These are phyloP conservation scores for Clonostachys rhizophaga DNA, from an alignment of 2,329 filamentous ascomycete genomes.

Conservation along the genomic window DNA sequence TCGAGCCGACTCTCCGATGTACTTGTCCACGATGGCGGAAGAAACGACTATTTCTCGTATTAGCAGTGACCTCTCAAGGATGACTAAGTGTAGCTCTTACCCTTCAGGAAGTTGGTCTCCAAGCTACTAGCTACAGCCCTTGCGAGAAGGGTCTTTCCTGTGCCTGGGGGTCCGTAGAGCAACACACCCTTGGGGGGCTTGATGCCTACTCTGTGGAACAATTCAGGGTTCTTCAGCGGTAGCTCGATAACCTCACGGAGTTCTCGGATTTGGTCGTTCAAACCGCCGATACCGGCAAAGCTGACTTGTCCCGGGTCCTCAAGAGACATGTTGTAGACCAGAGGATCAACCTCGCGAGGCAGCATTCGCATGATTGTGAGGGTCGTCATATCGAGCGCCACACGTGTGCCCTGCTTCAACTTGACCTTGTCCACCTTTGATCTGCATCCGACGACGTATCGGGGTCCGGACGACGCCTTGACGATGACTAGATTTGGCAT, in stretches of 20 bases:
- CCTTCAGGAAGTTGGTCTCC: constrained; percentile 98
- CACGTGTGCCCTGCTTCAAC: constrained; percentile 96
- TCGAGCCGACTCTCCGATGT: constrained; percentile 96
- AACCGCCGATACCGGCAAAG: constrained; percentile 93
- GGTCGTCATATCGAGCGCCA: constrained; percentile 98
- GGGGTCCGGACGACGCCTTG: constrained; percentile 92
- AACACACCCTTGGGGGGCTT: constrained; percentile 98
- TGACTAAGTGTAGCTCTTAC: constrained; percentile 37
- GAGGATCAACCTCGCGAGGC: constrained; percentile 92
- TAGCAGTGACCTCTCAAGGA: not conserved
- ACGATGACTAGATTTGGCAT: constrained; percentile 70
- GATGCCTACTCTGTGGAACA: constrained; percentile 95
- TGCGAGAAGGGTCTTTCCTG: constrained; percentile 91
- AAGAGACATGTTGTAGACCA: constrained; percentile 99
- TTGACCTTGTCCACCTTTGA: constrained; percentile 98
- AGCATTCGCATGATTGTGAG: constrained; percentile 99
- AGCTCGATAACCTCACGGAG: constrained; percentile 96
- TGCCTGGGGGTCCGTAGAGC: constrained; percentile 93
- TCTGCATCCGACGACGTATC: constrained; percentile 97
- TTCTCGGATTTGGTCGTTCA: constrained; percentile 98
- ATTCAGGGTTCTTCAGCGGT: constrained; percentile 96
- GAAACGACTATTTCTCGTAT: constrained; percentile 69
- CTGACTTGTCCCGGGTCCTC: constrained; percentile 97
- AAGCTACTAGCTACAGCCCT: constrained; percentile 93
- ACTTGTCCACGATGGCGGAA: constrained; percentile 98